Conservation (phyloP, 306 rosid species). For the Trichosanthes truncata region DNA sequence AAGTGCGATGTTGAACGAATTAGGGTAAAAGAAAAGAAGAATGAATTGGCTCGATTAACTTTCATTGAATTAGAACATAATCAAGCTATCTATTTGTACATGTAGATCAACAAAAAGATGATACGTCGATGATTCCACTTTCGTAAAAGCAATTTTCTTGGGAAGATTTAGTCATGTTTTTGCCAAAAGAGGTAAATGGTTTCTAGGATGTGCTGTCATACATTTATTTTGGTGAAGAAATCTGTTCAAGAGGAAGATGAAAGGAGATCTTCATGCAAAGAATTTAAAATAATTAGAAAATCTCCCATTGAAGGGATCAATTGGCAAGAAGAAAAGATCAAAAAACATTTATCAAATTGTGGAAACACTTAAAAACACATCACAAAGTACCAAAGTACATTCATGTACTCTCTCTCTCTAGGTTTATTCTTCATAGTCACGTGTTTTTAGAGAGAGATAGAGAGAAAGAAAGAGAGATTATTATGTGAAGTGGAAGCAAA, state of each 20-base stretch:
- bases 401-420: slow-evolving; percentile 20
- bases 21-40: background rate
- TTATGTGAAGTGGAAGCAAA: slow-evolving; percentile 84
- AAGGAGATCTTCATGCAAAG: slow-evolving; percentile 2
- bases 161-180: background rate
- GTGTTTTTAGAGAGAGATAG: slow-evolving; percentile 19
- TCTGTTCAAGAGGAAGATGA: background rate
- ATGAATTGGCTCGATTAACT: background rate
- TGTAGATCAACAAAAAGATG: background rate
- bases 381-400: slow-evolving; percentile 14
- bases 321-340: background rate
- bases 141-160: background rate
- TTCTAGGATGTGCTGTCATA: background rate
- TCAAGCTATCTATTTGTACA: background rate
- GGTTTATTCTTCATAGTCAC: slow-evolving; percentile 37
- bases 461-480: slow-evolving; percentile 12
- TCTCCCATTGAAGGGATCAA: background rate
- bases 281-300: background rate
- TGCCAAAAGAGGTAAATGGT: background rate
- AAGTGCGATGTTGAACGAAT: background rate
- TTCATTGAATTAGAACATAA: background rate
- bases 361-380: background rate
- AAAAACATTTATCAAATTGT: slow-evolving; percentile 6
- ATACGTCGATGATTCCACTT: background rate
- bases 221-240: background rate